These are phyloP conservation scores for Diaporthe helianthi DNA, from an alignment of 2,329 filamentous ascomycete genomes.

Conservation along the genomic window DNA sequence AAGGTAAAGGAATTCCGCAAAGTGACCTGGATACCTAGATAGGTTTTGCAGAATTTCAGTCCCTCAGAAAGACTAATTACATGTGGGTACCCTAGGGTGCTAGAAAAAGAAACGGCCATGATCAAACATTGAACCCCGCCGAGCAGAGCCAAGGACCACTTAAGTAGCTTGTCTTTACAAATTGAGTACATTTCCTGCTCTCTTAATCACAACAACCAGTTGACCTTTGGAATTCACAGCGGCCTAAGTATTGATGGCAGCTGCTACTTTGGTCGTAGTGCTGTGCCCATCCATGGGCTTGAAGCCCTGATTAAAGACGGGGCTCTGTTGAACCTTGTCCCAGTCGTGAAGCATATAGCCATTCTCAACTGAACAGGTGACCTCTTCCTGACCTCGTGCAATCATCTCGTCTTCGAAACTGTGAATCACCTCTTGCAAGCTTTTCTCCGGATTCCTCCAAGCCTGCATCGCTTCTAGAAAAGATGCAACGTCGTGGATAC, in stretches of 20 bases:
- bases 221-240: too few species aligned
- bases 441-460: neutral
- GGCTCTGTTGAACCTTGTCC: neutral
- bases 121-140: too few species aligned
- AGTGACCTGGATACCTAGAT: too few species aligned
- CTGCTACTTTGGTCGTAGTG: too few species aligned
- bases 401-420: neutral
- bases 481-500: neutral
- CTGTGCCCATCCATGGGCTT: neutral
- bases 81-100: too few species aligned
- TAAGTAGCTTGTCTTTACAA: neutral
- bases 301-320: neutral
- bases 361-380: constrained; percentile 15
- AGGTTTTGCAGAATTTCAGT: neutral
- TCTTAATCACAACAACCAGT: neutral
- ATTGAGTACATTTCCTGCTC: neutral
- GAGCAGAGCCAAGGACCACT: too few species aligned
- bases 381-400: constrained; percentile 1
- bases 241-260: neutral
- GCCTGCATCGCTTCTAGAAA: neutral
- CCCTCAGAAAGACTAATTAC: neutral
- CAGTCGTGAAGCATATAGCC: constrained; percentile 16
- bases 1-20: too few species aligned
- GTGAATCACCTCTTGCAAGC: neutral
- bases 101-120: neutral